Base-by-base conservation (phyloP, 352 stramenopile species). In the Pythium oligandrum region DNA sequence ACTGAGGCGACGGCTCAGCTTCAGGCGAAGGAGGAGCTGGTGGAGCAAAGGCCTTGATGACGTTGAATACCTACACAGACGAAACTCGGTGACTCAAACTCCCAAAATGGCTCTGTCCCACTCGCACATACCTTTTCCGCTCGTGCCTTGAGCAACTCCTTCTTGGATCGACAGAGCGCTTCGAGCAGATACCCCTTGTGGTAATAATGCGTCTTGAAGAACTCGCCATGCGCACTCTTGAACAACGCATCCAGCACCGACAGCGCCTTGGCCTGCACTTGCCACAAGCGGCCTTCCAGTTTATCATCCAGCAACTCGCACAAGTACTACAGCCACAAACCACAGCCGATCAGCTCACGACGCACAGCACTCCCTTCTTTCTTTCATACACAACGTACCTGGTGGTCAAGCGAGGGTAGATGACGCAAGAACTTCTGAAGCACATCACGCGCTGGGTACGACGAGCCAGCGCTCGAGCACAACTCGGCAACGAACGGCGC, bases 251-350 rank as follows among this genome's bases (percentile, higher is more conserved):
- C 77, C 40, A 94, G 68, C 17, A 91, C 81, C 0, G 81, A 88
- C 49, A 94, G 46, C 5, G 83, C 81, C 57, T 91, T 91, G 51
- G 72, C 81, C 66, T 91, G 81, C 8, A 91, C 72, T 56, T 92
- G 83, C 83, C 83, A 94, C 50, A 94, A 39, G 37, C 67, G 68
- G 53, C 78, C 78, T 64, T 88, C 75, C n/a, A 94, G 78, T 64
- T 92, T 94, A 59, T 88, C 75, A 47, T 92, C 75, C n/a, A 94
- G 67, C 32, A 92, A 67, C 62, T 94, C 79, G 51, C 83, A 92
- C 34, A 90, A 62, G 52, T 94, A 94, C 75, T 91, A 39, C 30
- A 36, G 48, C 3, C 44, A 36, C 2, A 4, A 26, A 44, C 2
- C 7, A 6, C 32, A 40, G 12, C 4, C 4, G 3, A 30, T 44